Evolutionary conservation across 495 filamentous ascomycete species (phyloP).

Genomic region (Penicillium coffeae): DNA sequence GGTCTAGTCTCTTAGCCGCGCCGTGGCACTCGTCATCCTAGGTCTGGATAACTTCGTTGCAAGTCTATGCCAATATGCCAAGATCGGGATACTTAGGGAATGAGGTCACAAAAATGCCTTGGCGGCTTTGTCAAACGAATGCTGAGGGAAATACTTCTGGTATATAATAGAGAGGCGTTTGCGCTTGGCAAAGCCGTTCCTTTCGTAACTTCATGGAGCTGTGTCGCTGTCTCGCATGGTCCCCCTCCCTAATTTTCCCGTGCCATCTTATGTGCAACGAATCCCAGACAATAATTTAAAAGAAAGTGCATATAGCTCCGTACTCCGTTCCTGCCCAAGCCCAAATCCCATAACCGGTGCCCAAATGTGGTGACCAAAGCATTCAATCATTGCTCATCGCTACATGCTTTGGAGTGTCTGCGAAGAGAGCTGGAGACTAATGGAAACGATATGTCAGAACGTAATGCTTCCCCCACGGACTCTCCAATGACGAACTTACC

Average conservation of each 20-base stretch:
- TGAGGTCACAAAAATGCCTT: background rate
- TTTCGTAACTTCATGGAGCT: background rate
- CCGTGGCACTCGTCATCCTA: background rate
- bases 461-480: too few relatives aligned
- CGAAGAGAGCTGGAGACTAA: too few relatives aligned
- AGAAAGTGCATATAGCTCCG: background rate
- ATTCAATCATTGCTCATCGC: too few relatives aligned
- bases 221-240: too few relatives aligned
- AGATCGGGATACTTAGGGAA: background rate
- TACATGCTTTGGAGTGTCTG: too few relatives aligned
- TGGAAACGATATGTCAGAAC: too few relatives aligned
- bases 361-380: background rate
- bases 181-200: background rate
- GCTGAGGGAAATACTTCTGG: background rate
- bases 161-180: background rate
- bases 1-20: background rate
- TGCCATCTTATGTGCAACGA: background rate
- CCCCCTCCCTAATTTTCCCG: too few relatives aligned
- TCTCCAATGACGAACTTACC: background rate
- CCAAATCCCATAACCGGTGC: background rate
- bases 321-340: background rate
- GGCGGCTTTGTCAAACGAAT: background rate
- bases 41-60: slow-evolving; percentile 15
- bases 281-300: too few relatives aligned
- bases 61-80: background rate